These are phyloP conservation scores for Hippophae rhamnoides DNA, from an alignment of 306 rosid genomes.

Conservation along the genomic window DNA sequence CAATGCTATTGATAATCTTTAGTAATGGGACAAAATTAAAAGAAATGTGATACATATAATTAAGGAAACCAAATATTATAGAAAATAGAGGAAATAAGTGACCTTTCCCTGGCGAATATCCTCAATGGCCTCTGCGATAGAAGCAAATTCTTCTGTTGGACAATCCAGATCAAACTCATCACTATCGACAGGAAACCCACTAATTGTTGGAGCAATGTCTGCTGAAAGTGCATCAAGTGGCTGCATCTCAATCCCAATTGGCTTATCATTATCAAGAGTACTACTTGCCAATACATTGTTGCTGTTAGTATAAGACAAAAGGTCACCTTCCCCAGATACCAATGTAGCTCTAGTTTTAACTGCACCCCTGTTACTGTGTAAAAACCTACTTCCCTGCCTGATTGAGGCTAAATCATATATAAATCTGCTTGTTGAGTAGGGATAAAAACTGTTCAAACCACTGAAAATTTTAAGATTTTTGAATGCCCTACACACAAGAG, in stretches of 20 bases:
- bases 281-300: constrained; percentile 17
- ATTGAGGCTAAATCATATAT: constrained; percentile 24
- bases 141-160: constrained; percentile 67
- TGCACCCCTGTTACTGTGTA: constrained; percentile 22
- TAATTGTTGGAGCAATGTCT: constrained; percentile 19
- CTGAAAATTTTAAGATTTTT: constrained; percentile 37
- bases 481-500: constrained; percentile 28
- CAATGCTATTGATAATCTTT: constrained; percentile 7
- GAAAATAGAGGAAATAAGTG: neutral
- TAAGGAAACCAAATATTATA: too few relatives aligned
- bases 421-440: constrained; percentile 13
- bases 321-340: constrained; percentile 40
- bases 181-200: constrained; percentile 33
- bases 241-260: constrained; percentile 33
- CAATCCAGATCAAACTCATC: constrained; percentile 54
- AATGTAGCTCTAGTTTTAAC: constrained; percentile 39
- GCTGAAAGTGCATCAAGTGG: constrained; percentile 31
- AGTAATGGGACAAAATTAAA: constrained; percentile 6
- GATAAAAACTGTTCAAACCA: constrained; percentile 21
- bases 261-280: constrained; percentile 14
- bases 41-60: neutral
- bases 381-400: constrained; percentile 29
- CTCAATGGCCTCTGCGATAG: constrained; percentile 72
- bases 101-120: constrained; percentile 90
- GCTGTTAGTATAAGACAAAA: constrained; percentile 37